Percentiles rank a stretch among this genome's conserved stretches.
Evolutionary conservation across 306 rosid species (phyloP).

Genomic region (Trifolium fragiferum): DNA sequence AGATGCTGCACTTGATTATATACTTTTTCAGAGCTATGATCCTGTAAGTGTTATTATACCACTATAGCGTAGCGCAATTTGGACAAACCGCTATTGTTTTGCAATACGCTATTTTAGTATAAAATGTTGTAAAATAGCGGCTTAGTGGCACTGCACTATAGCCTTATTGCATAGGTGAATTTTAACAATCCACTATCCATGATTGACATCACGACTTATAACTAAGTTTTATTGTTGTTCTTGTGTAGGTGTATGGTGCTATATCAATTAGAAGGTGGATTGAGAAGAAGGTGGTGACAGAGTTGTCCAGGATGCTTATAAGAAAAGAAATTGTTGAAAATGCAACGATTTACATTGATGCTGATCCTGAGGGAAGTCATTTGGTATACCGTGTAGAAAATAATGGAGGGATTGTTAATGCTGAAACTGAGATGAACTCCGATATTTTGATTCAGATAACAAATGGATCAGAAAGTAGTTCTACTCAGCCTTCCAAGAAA

Average conservation of each 20-base stretch:
- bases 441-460: conserved; percentile 79
- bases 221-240: neutral
- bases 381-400: conserved; percentile 71
- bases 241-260: conserved; percentile 80
- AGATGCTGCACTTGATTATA: conserved; percentile 68
- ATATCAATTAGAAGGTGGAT: conserved; percentile 94
- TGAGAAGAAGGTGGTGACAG: conserved; percentile 89
- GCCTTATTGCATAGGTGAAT: too few relatives aligned
- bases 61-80: too few relatives aligned
- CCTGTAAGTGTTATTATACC: conserved; percentile 53
- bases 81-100: too few relatives aligned
- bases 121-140: too few relatives aligned
- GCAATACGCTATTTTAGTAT: too few relatives aligned
- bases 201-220: neutral
- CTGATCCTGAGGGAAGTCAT: conserved; percentile 51
- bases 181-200: too few relatives aligned
- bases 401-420: conserved; percentile 35
- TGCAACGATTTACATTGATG: conserved; percentile 80
- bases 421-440: conserved; percentile 63
- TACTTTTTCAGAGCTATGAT: conserved; percentile 77
- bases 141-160: too few relatives aligned
- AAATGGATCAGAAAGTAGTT: conserved; percentile 44
- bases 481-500: conserved; percentile 74
- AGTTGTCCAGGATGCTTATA: conserved; percentile 77
- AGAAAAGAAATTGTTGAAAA: conserved; percentile 87